Conservation (phyloP, 2,329 filamentous ascomycete genomes). For the Hypoxylon sp. region DNA sequence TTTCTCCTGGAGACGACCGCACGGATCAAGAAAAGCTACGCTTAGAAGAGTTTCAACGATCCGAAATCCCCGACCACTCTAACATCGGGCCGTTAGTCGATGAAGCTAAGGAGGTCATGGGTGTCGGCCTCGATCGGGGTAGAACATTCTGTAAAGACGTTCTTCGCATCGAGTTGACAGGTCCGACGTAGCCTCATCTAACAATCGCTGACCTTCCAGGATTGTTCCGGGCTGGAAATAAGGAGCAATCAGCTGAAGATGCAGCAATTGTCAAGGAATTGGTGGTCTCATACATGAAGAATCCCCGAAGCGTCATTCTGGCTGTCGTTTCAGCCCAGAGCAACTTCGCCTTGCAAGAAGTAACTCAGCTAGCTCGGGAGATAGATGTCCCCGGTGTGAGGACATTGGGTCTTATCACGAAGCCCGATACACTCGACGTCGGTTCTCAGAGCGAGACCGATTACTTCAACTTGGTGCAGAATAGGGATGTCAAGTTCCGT, state of each 20-base stretch:
- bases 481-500: constrained; percentile 54
- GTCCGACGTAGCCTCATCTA: constrained; percentile 57
- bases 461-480: constrained; percentile 54
- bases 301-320: constrained; percentile 64
- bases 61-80: constrained; percentile 27
- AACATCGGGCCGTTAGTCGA: constrained; percentile 48
- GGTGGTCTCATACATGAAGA: constrained; percentile 62
- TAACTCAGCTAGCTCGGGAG: constrained; percentile 57
- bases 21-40: constrained; percentile 38
- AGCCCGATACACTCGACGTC: constrained; percentile 50
- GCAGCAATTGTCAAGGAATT: constrained; percentile 54
- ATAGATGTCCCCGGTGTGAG: constrained; percentile 47
- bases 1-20: constrained; percentile 45
- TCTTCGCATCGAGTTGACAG: constrained; percentile 56
- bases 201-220: constrained; percentile 68
- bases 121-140: constrained; percentile 20
- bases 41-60: constrained; percentile 27
- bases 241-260: constrained; percentile 54
- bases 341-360: constrained; percentile 65
- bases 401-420: constrained; percentile 59
- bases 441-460: constrained; percentile 51
- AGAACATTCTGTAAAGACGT: constrained; percentile 55
- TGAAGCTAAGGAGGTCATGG: constrained; percentile 45
- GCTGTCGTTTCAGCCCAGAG: constrained; percentile 63
- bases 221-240: constrained; percentile 57